Evolutionary conservation across 371 early-diverging fungal genomes (phyloP).

Genomic region (Apophysomyces ossiformis): DNA sequence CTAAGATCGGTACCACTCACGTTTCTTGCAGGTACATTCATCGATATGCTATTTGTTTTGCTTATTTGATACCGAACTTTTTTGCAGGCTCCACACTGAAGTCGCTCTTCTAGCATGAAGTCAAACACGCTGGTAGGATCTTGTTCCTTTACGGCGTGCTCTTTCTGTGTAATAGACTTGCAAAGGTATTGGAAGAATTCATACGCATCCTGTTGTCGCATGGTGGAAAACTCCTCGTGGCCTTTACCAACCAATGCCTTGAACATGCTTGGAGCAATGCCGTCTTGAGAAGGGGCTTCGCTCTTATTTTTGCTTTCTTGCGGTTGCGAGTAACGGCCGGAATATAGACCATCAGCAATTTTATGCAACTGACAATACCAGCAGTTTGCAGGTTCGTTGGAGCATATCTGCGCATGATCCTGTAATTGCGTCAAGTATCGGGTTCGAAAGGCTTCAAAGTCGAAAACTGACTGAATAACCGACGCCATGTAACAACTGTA

Average conservation of each 20-base stretch:
- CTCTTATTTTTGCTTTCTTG: constrained; percentile 36
- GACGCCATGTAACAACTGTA: constrained; percentile 96
- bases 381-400: constrained; percentile 70
- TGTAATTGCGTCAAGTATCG: constrained; percentile 57
- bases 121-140: constrained; percentile 83
- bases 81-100: constrained; percentile 85
- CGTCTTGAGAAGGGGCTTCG: constrained; percentile 61
- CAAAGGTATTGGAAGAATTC: constrained; percentile 89
- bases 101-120: constrained; percentile 78
- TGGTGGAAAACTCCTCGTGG: constrained; percentile 92
- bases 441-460: constrained; percentile 70
- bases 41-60: constrained; percentile 62
- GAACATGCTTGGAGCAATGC: constrained; percentile 88
- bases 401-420: constrained; percentile 73
- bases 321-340: constrained; percentile 83
- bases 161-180: constrained; percentile 76
- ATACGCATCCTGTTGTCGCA: constrained; percentile 98
- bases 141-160: constrained; percentile 52
- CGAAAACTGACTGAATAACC: constrained; percentile 85
- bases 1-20: constrained; percentile 27
- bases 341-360: constrained; percentile 86
- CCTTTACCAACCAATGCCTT: constrained; percentile 88
- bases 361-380: constrained; percentile 91
- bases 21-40: constrained; percentile 76
- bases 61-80: constrained; percentile 78